Evolutionary conservation across 1,284 basidiomycete genomes (phyloP).

Genomic region (Pascua guehoae): DNA sequence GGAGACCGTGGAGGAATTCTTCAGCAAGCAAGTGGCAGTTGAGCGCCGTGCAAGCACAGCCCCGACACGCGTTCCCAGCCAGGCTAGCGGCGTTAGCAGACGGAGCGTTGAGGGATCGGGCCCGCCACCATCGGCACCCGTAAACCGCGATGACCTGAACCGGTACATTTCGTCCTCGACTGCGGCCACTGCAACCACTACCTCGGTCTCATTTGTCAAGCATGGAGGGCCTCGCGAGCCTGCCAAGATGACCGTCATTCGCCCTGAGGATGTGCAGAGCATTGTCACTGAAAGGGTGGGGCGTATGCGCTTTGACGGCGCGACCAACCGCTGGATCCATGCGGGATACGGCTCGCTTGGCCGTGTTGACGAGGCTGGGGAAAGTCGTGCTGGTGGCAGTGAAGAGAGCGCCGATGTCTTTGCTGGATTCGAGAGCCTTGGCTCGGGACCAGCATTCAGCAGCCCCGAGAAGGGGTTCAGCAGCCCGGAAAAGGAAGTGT

Average conservation of each 20-base stretch:
- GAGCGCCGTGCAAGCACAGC: no score
- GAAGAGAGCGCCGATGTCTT: constrained; percentile 76
- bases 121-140: constrained; percentile 7
- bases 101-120: constrained; percentile 10
- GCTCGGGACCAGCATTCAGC: constrained; percentile 4
- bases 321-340: constrained; percentile 78
- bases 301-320: constrained; percentile 78
- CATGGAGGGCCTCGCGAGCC: constrained; percentile 62
- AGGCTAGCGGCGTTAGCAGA: background rate
- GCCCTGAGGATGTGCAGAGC: constrained; percentile 65
- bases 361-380: constrained; percentile 41
- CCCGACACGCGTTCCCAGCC: no score
- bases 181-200: constrained; percentile 63
- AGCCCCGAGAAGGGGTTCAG: background rate
- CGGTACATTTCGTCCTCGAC: constrained; percentile 68
- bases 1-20: no score
- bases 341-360: constrained; percentile 42
- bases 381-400: constrained; percentile 44
- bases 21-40: no score
- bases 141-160: constrained; percentile 63
- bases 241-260: constrained; percentile 55
- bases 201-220: constrained; percentile 76
- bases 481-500: background rate
- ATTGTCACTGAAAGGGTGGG: constrained; percentile 69
- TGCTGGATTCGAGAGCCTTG: constrained; percentile 75